Percentiles rank a stretch among this genome's conserved stretches.
These are phyloP conservation scores for Apodospora peruviana DNA, from an alignment of 495 filamentous ascomycete species.

Conservation along the genomic window DNA sequence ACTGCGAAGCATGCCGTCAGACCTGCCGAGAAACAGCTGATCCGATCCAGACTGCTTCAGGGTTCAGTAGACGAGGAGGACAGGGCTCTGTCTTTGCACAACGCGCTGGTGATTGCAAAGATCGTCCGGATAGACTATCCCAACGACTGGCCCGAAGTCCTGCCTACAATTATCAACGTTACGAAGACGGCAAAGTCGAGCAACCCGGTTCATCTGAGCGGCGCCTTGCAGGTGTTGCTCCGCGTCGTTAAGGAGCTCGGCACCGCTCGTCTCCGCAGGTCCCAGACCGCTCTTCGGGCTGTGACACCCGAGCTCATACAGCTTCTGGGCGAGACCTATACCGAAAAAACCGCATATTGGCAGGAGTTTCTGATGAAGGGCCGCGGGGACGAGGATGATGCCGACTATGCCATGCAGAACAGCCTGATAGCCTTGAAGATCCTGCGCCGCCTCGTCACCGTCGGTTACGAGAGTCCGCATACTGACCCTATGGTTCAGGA, in stretches of 20 bases:
- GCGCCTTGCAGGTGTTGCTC: slow-evolving; percentile 70
- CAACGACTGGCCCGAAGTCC: slow-evolving; percentile 64
- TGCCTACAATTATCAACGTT: slow-evolving; percentile 53
- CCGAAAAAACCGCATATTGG: slow-evolving; percentile 69
- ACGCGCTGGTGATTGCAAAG: slow-evolving; percentile 81
- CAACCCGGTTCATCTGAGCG: slow-evolving; percentile 53
- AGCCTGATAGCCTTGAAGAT: slow-evolving; percentile 74
- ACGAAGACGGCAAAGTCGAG: slow-evolving; percentile 45
- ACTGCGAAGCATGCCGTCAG: slow-evolving; percentile 63
- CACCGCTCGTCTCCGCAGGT: slow-evolving; percentile 66
- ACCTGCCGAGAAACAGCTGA: slow-evolving; percentile 66
- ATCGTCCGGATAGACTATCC: slow-evolving; percentile 86
- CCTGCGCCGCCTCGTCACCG: slow-evolving; percentile 69
- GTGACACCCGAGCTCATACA: slow-evolving; percentile 76
- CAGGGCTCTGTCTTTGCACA: slow-evolving; percentile 70
- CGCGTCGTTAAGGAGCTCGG: slow-evolving; percentile 86
- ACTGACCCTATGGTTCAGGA: slow-evolving; percentile 64
- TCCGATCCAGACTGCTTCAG: slow-evolving; percentile 67
- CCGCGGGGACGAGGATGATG: slow-evolving; percentile 47
- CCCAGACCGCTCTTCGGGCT: slow-evolving; percentile 64
- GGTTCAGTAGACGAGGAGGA: slow-evolving; percentile 70
- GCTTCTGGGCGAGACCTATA: slow-evolving; percentile 70
- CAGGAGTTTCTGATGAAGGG: slow-evolving; percentile 47
- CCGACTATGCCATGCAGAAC: slow-evolving; percentile 60
- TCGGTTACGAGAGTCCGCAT: slow-evolving; percentile 80